Conservation (phyloP, 176 grass and related monocot species). For the Aegilops longissima region DNA sequence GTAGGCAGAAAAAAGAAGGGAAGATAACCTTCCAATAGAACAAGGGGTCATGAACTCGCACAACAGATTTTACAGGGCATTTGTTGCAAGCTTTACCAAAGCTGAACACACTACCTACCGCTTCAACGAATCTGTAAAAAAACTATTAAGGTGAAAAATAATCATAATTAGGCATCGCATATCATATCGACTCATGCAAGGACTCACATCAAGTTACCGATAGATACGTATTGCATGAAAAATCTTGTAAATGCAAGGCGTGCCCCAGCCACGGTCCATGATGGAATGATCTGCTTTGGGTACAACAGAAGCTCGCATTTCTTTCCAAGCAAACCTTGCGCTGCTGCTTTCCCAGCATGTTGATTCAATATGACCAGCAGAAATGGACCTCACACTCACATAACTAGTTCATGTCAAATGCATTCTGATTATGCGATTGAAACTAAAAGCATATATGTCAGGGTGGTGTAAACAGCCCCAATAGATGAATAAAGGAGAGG, state of each 20-base stretch:
- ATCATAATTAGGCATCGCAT: neutral
- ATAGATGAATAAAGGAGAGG: no score
- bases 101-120: neutral
- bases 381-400: neutral
- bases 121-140: neutral
- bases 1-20: no score
- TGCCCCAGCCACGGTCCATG: no score
- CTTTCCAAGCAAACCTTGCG: no score
- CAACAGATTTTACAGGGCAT: no score
- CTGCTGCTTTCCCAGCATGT: no score
- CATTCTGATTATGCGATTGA: neutral
- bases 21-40: no score
- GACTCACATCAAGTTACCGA: slow-evolving; percentile 12
- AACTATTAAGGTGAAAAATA: neutral
- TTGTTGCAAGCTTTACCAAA: no score
- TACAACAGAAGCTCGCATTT: no score
- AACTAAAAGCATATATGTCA: neutral
- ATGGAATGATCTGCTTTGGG: no score
- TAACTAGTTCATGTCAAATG: neutral
- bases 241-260: neutral
- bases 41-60: no score
- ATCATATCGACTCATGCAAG: neutral
- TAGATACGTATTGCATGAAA: neutral
- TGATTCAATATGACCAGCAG: neutral
- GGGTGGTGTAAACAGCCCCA: neutral